Evolutionary conservation across 1,284 basidiomycete species (phyloP), one percentile per base, ranked within the genome.

Genomic region (Clitocybe nebularis): DNA sequence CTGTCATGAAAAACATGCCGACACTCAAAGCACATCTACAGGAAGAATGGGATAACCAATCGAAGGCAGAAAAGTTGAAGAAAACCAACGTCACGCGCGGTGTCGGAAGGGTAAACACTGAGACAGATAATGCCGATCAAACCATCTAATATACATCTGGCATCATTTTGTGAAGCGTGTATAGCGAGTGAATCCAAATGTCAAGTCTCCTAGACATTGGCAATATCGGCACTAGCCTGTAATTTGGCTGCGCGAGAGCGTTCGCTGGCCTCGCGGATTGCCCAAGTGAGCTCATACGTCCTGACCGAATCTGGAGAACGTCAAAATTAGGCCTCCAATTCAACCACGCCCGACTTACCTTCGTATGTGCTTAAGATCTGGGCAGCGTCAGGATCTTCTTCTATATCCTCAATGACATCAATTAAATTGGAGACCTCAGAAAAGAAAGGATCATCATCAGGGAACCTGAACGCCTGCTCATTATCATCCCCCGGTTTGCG

Each of bases 361-460:
- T 87, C 85, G 59, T 81, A 90, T 22, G 74, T 71, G 58, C 82
- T 85, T 37, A 90, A 68, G 54, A 89, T 89, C 51, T 78, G 74
- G 13, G 79, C 72, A 3, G 75, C 74, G 32, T 85, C 82, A 1
- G 80, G 75, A 48, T 85, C 78, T 54, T 82, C 79, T 56, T 85
- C 82, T 30, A 84, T 84, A 54, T 85, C 83, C 65, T 90, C 88
- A 47, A 91, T 79, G 49, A 84, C 74, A 62, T 93, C 89, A 48
- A 92, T 85, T 59, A 88, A 76, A 63, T 87, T 85, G 33, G 88
- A 89, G 33, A 93, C 78, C 66, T 93, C 89, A 17, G 88, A 89
- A 74, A 92, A 91, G 78, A 93, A 93, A 9, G 90, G 89, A 60
- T 94, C 91, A 57, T 94, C 92, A 49, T 93, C 88, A 2, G 76